phyloP scores from a whole-genome alignment of 2,329 filamentous ascomycete genomes.

The Beauveria medogensis region DNA sequence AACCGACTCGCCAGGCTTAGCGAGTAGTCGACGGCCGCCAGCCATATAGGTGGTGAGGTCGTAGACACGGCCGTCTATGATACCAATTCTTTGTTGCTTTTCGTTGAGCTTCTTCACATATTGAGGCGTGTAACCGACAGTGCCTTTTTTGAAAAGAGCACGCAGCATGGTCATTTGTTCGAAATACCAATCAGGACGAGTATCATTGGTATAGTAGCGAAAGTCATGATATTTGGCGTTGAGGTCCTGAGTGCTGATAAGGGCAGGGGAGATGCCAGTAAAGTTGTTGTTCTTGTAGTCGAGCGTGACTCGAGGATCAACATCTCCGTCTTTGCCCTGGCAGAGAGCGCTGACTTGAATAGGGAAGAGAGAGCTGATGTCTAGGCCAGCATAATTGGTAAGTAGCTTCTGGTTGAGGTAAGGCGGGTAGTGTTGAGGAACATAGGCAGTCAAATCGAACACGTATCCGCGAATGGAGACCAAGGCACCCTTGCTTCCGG shows the following conservation, averaged over 20 bases:
- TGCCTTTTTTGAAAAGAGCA: slow-evolving; percentile 75
- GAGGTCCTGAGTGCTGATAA: slow-evolving; percentile 58
- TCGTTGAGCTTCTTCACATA: slow-evolving; percentile 67
- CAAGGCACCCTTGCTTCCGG: slow-evolving; percentile 52
- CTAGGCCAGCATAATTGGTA: slow-evolving; percentile 74
- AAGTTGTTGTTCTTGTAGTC: slow-evolving; percentile 76
- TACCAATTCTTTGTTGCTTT: slow-evolving; percentile 62
- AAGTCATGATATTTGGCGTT: slow-evolving; percentile 90
- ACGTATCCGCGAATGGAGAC: slow-evolving; percentile 83
- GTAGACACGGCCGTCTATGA: slow-evolving; percentile 73
- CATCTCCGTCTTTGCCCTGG: slow-evolving; percentile 58
- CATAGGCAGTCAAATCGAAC: slow-evolving; percentile 70
- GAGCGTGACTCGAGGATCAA: slow-evolving; percentile 68
- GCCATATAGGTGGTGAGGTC: slow-evolving; percentile 78
- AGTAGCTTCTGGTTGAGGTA: slow-evolving; percentile 52
- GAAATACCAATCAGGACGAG: slow-evolving; percentile 82
- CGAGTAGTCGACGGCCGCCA: slow-evolving; percentile 61
- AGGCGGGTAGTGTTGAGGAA: slow-evolving; percentile 64
- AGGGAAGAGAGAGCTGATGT: slow-evolving; percentile 85
- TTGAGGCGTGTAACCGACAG: slow-evolving; percentile 70
- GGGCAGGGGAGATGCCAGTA: slow-evolving; percentile 50
- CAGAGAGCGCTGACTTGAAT: slow-evolving; percentile 91
- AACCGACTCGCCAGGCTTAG: slow-evolving; percentile 42
- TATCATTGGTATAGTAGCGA: slow-evolving; percentile 73
- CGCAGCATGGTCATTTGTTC: slow-evolving; percentile 78